phyloP scores from a whole-genome alignment of 768 basidiomycete genomes.

The Thelephora aurantiotincta region DNA sequence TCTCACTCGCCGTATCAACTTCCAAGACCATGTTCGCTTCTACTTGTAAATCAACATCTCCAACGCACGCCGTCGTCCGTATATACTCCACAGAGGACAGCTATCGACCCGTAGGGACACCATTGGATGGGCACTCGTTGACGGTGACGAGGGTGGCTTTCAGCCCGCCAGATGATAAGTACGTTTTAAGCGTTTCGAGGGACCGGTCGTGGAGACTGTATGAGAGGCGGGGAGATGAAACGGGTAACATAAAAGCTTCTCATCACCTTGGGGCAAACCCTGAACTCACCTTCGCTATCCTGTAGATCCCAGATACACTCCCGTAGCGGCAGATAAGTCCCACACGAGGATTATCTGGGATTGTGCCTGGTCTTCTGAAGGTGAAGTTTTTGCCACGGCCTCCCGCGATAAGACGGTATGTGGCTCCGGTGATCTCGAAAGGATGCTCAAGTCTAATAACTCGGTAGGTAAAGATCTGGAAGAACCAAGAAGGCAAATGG shows the following conservation, averaged over 20 bases:
- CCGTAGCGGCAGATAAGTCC: constrained; percentile 61
- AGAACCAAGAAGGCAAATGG: constrained; percentile 36
- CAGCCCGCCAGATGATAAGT: constrained; percentile 61
- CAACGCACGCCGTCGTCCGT: constrained; percentile 83
- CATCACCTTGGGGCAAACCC: constrained; percentile 9
- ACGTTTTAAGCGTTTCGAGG: constrained; percentile 74
- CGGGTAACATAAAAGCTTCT: constrained; percentile 2
- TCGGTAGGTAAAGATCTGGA: constrained; percentile 81
- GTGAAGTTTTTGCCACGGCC: constrained; percentile 78
- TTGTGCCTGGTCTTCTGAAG: constrained; percentile 71
- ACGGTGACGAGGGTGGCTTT: constrained; percentile 88
- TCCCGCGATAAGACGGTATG: constrained; percentile 89
- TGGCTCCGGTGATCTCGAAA: not conserved
- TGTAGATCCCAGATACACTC: constrained; percentile 33
- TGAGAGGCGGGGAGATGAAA: constrained; percentile 17
- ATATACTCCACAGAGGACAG: constrained; percentile 52
- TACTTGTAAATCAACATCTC: constrained; percentile 76
- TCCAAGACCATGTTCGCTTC: constrained; percentile 65
- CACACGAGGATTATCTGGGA: constrained; percentile 96
- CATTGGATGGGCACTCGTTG: constrained; percentile 71
- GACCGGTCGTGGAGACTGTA: constrained; percentile 89
- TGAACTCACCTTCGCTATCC: not conserved
- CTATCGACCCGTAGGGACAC: constrained; percentile 57
- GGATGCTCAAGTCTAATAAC: not conserved
- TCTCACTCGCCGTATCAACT: constrained; percentile 65